Conservation (phyloP, 1,139 yeast genomes). For the Yamadazyma trypodendri region DNA sequence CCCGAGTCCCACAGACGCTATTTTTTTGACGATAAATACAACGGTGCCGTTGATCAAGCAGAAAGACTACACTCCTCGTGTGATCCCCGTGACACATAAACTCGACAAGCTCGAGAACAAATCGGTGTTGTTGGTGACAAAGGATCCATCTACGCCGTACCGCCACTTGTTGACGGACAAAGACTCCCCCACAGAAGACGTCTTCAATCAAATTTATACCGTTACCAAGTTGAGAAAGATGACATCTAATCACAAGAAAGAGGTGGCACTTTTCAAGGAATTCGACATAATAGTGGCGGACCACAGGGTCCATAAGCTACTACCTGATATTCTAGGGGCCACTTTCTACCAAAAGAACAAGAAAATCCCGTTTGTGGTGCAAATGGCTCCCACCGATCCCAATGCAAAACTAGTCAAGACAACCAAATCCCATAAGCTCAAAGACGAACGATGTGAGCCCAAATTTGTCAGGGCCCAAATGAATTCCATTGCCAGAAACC, state of each 20-base stretch:
- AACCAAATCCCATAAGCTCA: constrained; percentile 37
- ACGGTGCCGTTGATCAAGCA: constrained; percentile 44
- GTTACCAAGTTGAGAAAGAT: constrained; percentile 53
- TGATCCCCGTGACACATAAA: constrained; percentile 58
- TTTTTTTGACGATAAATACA: constrained; percentile 57
- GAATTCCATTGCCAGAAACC: constrained; percentile 57
- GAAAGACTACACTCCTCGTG: constrained; percentile 63
- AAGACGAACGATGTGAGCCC: constrained; percentile 60
- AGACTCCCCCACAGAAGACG: constrained; percentile 56
- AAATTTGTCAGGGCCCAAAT: constrained; percentile 60
- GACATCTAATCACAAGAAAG: constrained; percentile 43
- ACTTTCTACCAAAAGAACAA: constrained; percentile 58
- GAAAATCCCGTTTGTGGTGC: constrained; percentile 64
- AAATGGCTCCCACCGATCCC: constrained; percentile 56
- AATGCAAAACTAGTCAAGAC: constrained; percentile 35
- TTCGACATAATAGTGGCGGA: constrained; percentile 68
- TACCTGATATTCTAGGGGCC: constrained; percentile 56
- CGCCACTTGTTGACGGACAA: constrained; percentile 45
- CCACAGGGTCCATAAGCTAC: constrained; percentile 56
- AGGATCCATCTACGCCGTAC: constrained; percentile 63
- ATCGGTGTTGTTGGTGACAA: constrained; percentile 59
- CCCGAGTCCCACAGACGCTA: constrained; percentile 18
- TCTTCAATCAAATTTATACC: constrained; percentile 56
- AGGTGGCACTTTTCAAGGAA: constrained; percentile 49
- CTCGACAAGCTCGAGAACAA: constrained; percentile 46